Evolutionary conservation across 768 basidiomycete genomes (phyloP).

Genomic region (Saitozyma podzolica): DNA sequence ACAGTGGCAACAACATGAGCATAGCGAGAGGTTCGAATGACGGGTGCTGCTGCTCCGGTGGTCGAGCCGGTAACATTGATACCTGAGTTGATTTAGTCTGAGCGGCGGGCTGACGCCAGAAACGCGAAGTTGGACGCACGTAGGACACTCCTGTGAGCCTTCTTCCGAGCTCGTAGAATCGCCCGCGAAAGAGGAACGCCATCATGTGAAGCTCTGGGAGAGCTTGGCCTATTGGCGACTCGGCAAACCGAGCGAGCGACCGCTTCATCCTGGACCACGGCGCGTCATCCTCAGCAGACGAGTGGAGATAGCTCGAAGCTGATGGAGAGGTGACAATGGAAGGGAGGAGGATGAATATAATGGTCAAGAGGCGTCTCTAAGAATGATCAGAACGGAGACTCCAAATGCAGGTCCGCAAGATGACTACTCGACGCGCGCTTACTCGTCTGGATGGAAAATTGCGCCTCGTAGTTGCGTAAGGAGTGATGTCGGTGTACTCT

Average conservation of each 20-base stretch:
- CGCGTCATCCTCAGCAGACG: background rate
- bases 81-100: conserved; percentile 24
- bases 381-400: background rate
- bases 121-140: conserved; percentile 32
- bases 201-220: conserved; percentile 48
- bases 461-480: background rate
- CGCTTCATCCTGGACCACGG: conserved; percentile 8
- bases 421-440: background rate
- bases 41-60: conserved; percentile 20
- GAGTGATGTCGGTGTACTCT: conserved; percentile 53
- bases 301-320: conserved; percentile 22
- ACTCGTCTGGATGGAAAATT: background rate
- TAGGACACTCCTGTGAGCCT: conserved; percentile 47
- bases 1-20: conserved; percentile 35
- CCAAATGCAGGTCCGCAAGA: too few relatives aligned
- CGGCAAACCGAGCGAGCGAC: conserved; percentile 20
- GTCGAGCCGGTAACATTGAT: conserved; percentile 41
- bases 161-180: conserved; percentile 49
- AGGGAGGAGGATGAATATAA: conserved; percentile 34
- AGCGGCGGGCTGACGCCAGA: background rate
- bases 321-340: conserved; percentile 29
- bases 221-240: conserved; percentile 29
- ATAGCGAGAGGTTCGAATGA: conserved; percentile 48
- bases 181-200: conserved; percentile 43
- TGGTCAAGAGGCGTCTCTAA: conserved; percentile 41